Conservation (phyloP, 2,329 filamentous ascomycete species). For the Fusarium guadeloupense region DNA sequence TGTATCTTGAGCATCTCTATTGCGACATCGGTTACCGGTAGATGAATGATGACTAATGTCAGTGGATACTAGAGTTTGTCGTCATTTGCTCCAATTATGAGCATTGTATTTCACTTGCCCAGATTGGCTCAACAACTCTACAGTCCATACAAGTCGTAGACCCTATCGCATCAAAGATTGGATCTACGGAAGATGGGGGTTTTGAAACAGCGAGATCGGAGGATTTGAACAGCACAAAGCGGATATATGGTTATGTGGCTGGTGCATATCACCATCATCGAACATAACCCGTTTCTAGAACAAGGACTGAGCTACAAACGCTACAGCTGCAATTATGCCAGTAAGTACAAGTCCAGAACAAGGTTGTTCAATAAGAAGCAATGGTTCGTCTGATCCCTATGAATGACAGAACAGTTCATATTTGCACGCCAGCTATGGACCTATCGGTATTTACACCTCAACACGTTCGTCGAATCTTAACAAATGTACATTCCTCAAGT, state of each 20-base stretch:
- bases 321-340: no score
- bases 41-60: slow-evolving; percentile 37
- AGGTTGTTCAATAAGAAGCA: no score
- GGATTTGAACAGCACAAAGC: background rate
- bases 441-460: no score
- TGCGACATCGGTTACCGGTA: slow-evolving; percentile 42
- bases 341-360: no score
- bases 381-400: no score
- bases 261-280: background rate
- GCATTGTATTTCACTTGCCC: slow-evolving; percentile 17
- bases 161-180: background rate
- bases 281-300: background rate
- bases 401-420: no score
- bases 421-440: no score
- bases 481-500: no score
- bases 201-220: slow-evolving; percentile 12
- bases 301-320: no score
- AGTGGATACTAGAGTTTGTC: slow-evolving; percentile 7
- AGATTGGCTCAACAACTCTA: slow-evolving; percentile 36
- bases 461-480: no score
- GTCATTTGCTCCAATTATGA: slow-evolving; percentile 42
- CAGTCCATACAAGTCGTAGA: background rate
- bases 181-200: background rate
- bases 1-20: background rate
- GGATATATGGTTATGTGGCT: background rate